Percentiles rank a stretch among this genome's conserved stretches.
Evolutionary conservation across 179 eudicot genomes (phyloP).

Genomic region (Silene coronaria): DNA sequence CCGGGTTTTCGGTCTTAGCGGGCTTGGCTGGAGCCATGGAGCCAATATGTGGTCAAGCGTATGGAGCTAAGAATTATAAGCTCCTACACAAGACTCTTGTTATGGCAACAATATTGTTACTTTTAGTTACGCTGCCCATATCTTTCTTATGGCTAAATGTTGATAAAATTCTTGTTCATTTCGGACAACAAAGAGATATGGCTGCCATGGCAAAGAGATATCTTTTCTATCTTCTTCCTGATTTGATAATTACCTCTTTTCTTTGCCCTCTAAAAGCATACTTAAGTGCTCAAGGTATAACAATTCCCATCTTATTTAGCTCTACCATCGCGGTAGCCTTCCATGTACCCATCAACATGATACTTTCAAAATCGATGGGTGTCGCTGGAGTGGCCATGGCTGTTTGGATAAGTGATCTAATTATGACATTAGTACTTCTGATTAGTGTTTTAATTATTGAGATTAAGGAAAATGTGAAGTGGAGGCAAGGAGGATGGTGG

Average conservation of each 20-base stretch:
- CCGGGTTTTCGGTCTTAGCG: conserved; percentile 69
- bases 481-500: conserved; percentile 80
- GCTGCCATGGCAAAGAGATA: conserved; percentile 34
- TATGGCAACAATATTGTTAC: conserved; percentile 57
- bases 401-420: conserved; percentile 59
- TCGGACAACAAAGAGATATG: conserved; percentile 79
- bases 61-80: conserved; percentile 69
- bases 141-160: conserved; percentile 74
- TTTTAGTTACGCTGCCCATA: conserved; percentile 49
- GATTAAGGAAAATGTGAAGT: conserved; percentile 38
- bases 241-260: conserved; percentile 55
- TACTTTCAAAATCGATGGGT: conserved; percentile 52
- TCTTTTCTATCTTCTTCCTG: conserved; percentile 64
- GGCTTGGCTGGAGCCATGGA: conserved; percentile 89
- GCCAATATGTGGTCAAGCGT: conserved; percentile 90
- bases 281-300: conserved; percentile 65
- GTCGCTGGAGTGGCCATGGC: conserved; percentile 75
- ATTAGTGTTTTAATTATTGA: conserved; percentile 40
- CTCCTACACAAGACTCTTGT: conserved; percentile 81
- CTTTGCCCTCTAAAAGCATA: conserved; percentile 70
- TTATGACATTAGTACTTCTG: conserved; percentile 34
- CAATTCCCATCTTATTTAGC: conserved; percentile 65
- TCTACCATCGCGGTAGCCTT: conserved; percentile 46
- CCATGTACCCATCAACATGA: conserved; percentile 59
- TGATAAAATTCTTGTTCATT: conserved; percentile 47